Conservation (phyloP, 352 stramenopile genomes). For the Phytophthora brassicae region DNA sequence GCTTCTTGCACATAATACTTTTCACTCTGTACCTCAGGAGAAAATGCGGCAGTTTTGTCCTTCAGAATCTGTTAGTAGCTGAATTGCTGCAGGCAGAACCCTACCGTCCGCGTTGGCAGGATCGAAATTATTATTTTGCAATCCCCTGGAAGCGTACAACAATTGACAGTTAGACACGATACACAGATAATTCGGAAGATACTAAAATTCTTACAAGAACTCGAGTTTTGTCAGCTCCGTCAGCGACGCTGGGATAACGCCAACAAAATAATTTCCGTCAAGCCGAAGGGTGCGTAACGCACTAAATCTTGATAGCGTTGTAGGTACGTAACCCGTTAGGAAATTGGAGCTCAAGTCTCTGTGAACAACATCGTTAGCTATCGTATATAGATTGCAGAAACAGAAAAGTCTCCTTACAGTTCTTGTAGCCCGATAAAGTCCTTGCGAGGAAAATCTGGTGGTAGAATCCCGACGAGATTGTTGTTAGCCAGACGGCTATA, state of each 20-base stretch:
- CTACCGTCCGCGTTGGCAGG: slow-evolving; percentile 24
- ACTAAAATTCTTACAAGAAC: slow-evolving; percentile 44
- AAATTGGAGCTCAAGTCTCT: slow-evolving; percentile 79
- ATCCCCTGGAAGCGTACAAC: slow-evolving; percentile 28
- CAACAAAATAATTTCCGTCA: slow-evolving; percentile 56
- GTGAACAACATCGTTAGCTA: neutral
- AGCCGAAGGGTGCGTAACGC: slow-evolving; percentile 50
- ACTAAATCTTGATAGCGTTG: slow-evolving; percentile 43
- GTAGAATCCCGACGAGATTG: slow-evolving; percentile 63
- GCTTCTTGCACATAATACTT: too few species aligned
- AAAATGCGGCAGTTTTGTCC: slow-evolving; percentile 40
- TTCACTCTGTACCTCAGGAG: slow-evolving; percentile 6
- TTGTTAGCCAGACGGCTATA: slow-evolving; percentile 53
- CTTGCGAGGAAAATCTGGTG: slow-evolving; percentile 48
- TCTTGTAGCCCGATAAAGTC: slow-evolving; percentile 56
- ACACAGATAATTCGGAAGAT: too few species aligned
- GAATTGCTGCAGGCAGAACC: slow-evolving; percentile 43
- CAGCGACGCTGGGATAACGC: slow-evolving; percentile 42
- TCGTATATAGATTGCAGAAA: neutral
- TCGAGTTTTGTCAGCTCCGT: slow-evolving; percentile 46
- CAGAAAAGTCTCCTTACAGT: slow-evolving; percentile 29
- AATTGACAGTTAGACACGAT: neutral
- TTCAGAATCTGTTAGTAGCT: slow-evolving; percentile 44
- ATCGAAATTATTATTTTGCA: slow-evolving; percentile 62
- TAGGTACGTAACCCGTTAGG: slow-evolving; percentile 48